Conservation (phyloP, 2,329 filamentous ascomycete species). For the Chrysoporthe cubensis region DNA sequence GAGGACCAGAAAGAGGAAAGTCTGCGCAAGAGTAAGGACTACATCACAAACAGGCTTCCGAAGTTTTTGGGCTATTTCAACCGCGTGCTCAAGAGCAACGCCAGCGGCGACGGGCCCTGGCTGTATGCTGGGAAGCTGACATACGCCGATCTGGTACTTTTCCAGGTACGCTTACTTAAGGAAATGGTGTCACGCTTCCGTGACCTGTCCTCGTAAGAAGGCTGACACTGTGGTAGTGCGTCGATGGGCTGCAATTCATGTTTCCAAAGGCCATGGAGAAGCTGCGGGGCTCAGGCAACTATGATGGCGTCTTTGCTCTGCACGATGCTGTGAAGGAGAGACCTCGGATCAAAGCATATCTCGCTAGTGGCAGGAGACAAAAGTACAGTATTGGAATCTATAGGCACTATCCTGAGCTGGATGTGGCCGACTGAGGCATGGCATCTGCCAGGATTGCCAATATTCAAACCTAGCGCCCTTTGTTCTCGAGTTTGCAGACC, state of each 20-base stretch:
- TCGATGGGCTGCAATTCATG: slow-evolving; percentile 65
- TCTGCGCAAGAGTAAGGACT: slow-evolving; percentile 59
- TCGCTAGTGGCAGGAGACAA: slow-evolving; percentile 66
- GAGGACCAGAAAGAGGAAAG: slow-evolving; percentile 76
- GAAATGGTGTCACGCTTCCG: not conserved
- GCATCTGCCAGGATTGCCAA: not conserved
- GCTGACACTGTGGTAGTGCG: slow-evolving; percentile 39
- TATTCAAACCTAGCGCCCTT: not conserved
- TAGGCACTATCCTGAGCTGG: slow-evolving; percentile 74
- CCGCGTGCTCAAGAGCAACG: slow-evolving; percentile 62
- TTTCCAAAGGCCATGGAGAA: slow-evolving; percentile 70
- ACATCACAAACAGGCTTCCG: slow-evolving; percentile 64
- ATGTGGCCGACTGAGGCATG: slow-evolving; percentile 45
- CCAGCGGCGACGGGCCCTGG: slow-evolving; percentile 63
- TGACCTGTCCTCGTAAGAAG: not conserved
- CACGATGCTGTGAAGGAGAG: slow-evolving; percentile 66
- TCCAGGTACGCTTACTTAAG: slow-evolving; percentile 57
- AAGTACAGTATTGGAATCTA: slow-evolving; percentile 70
- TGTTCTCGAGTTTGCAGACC: too few relatives aligned
- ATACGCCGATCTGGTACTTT: slow-evolving; percentile 75
- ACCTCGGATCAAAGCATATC: slow-evolving; percentile 69
- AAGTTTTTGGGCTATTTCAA: slow-evolving; percentile 76
- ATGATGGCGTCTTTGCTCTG: slow-evolving; percentile 64
- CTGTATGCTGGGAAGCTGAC: slow-evolving; percentile 68
- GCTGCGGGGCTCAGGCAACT: slow-evolving; percentile 60